A percentile compares a stretch with the other conserved stretches of the same genome.
Evolutionary conservation across 2,329 filamentous ascomycete species (phyloP).

Genomic region (Epichloe gansuensis): DNA sequence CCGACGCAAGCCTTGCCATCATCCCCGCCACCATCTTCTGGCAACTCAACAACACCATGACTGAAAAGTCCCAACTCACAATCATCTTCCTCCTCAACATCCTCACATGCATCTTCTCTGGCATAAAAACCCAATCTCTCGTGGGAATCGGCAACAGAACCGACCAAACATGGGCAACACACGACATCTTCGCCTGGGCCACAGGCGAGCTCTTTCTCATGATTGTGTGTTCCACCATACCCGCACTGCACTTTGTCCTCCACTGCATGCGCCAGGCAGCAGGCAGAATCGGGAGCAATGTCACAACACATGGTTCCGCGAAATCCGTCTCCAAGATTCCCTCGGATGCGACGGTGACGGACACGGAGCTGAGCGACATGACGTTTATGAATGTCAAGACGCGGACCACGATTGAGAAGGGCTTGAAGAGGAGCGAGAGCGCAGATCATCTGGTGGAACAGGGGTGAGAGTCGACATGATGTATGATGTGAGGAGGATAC

Average conservation of each 20-base stretch:
- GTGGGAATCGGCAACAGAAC: slow-evolving; percentile 11
- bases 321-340: background rate
- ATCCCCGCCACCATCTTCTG: slow-evolving; percentile 31
- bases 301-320: background rate
- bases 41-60: slow-evolving; percentile 67
- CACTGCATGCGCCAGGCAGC: slow-evolving; percentile 5
- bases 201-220: slow-evolving; percentile 14
- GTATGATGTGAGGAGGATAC: slow-evolving; percentile 9
- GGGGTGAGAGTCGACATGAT: slow-evolving; percentile 8
- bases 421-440: slow-evolving; percentile 1
- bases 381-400: slow-evolving; percentile 9
- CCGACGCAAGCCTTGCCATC: slow-evolving; percentile 12
- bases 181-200: slow-evolving; percentile 13
- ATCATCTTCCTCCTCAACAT: slow-evolving; percentile 14
- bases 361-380: slow-evolving; percentile 7
- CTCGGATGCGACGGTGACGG: background rate
- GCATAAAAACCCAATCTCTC: slow-evolving; percentile 14
- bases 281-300: slow-evolving; percentile 1
- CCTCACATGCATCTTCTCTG: slow-evolving; percentile 13
- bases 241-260: slow-evolving; percentile 10
- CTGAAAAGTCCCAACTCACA: slow-evolving; percentile 59
- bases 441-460: slow-evolving; percentile 7
- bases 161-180: slow-evolving; percentile 13
- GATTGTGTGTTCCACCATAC: slow-evolving; percentile 13
- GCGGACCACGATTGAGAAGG: slow-evolving; percentile 9